Conservation (phyloP, 2,329 filamentous ascomycete genomes). For the Leptographium wingfieldii region DNA sequence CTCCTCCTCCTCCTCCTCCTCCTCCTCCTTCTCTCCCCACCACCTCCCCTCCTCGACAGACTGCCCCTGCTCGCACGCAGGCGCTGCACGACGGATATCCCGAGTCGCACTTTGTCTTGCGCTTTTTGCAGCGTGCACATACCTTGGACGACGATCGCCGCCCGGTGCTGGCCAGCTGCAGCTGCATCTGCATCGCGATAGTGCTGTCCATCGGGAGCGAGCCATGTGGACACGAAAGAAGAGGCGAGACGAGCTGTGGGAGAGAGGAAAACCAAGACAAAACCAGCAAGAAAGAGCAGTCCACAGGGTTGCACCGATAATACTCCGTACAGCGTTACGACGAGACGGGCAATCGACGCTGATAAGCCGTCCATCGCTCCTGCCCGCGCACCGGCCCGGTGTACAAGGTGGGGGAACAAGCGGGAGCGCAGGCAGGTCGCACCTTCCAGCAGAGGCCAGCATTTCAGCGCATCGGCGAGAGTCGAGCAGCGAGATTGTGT, state of each 20-base stretch:
- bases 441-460: too few species aligned
- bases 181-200: not conserved
- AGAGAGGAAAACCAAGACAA: not conserved
- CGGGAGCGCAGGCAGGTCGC: not conserved
- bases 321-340: not conserved
- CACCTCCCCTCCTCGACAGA: not conserved
- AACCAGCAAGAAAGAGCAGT: not conserved
- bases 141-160: constrained; percentile 1
- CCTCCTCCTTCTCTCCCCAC: not conserved
- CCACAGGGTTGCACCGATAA: not conserved
- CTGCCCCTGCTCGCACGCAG: not conserved
- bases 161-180: not conserved
- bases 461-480: too few species aligned
- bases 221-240: not conserved
- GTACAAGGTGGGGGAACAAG: not conserved
- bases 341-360: not conserved
- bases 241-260: not conserved
- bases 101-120: constrained; percentile 2
- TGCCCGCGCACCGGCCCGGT: not conserved
- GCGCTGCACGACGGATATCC: constrained; percentile 1
- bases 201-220: not conserved
- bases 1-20: not conserved
- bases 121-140: constrained; percentile 1
- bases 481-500: too few species aligned
- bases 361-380: not conserved